Base-by-base conservation (phyloP, 768 basidiomycete genomes). In the Xerocomellus intermedius region DNA sequence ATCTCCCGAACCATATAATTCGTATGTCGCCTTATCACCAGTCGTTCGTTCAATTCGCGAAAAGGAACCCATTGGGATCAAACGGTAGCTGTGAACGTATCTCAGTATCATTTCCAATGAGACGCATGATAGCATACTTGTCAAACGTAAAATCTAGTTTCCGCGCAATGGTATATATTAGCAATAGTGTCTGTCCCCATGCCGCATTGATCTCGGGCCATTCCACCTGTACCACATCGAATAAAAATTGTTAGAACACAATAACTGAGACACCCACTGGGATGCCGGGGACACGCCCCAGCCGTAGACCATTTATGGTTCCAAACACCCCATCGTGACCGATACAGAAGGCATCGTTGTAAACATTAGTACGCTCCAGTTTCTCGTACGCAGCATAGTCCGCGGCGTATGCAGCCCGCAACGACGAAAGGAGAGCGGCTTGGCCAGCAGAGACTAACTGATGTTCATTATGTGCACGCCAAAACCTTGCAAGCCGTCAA, bases 201-300 rank as follows among this genome's bases (percentile, higher is more conserved):
- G 97, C 97, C 12, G 97, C 97, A 66, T 98, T 98, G 69, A 98
- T 94, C 73, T 99, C 97, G 3, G 92, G 84, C 95, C 95, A 99
- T 67, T 98, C 97, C 30, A 98, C 95, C 85, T 92, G 58, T 9
- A 55, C 36, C n/a, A 41, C 14, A 30, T 59, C 61, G 52, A 62
- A 47, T 54, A 55, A 50, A 55, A 49, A 54, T 37, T 24, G 44
- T 22, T 16, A 53, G 12, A 28, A 37, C 55, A 54, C 37, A n/a
- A 26, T 35, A 42, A 8, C 42, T 48, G 17, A 46, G 24, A 14
- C 44, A 75, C 85, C 39, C 68, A 91, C 91, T n/a, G 85, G 86
- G 43, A 89, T 85, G 28, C 86, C 85, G 42, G 90, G 84, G 10
- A 95, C 85, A 58, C 95, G 84, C 4, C 97, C 97, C 21, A 98